Evolutionary conservation across 306 rosid species (phyloP), one percentile per base, ranked within the genome.

Genomic region (Cercis canadensis): DNA sequence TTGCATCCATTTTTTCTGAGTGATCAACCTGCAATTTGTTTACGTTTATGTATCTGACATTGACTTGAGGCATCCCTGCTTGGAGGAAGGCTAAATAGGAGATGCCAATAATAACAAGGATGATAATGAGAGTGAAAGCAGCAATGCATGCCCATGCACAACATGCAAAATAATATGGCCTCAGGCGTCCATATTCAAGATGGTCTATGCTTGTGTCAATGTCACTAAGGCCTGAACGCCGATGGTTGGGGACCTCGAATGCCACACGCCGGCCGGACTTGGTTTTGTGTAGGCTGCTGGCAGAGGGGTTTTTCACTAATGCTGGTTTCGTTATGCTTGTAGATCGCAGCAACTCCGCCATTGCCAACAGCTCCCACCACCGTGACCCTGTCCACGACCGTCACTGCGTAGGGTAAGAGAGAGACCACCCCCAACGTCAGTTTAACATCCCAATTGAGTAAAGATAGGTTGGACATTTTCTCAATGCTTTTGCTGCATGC

Each of bases 141-240:
- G 18, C 0, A 18, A 86, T 5, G 65, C 85, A 82, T 11, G 80
- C 15, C 85, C 89, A 82, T 0, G 71, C 86, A 29, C 81, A 80
- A 62, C 75, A 69, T 34, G 81, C 68, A 10, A 78, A 62, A 17
- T 65, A 62, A 15, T 13, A 6, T 5, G 81, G 78, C 0, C 62
- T 69, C 44, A n/a, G 2, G 16, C 31, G 58, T 21, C 72, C 74
- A 4, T 40, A 49, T 4, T 77, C 76, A 41, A 57, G 56, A n/a
- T 61, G 65, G 4, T 62, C 54, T 0, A 71, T 16, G 18, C 56
- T 6, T 54, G 65, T 41, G 14, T 18, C 13, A 0, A 67, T 2
- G n/a, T 82, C 74, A 5, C 37, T 12, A 4, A 9, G n/a, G 52
- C 4, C 19, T n/a, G 73, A 47, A 0, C 8, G 10, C 43, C 4